phyloP scores from a whole-genome alignment of 257 asterid species.

The Solanum piurae region DNA sequence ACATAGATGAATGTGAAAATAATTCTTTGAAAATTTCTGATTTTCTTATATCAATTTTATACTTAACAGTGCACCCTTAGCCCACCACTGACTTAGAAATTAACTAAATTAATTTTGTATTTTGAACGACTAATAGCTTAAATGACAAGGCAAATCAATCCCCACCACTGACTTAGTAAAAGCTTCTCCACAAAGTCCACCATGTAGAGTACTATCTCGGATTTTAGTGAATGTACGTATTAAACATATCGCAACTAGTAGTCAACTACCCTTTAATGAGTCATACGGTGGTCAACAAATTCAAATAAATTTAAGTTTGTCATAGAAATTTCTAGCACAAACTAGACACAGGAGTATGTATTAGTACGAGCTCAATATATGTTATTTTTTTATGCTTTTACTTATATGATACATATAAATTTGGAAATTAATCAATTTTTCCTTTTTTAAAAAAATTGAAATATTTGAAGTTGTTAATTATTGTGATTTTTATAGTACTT shows the following conservation, averaged over 20 bases:
- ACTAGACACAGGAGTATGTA: too few relatives aligned
- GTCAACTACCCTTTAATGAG: background rate
- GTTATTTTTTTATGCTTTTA: too few relatives aligned
- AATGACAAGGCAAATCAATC: background rate
- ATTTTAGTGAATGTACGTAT: background rate
- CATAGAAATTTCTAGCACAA: background rate
- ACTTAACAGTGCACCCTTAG: background rate
- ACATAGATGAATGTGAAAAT: background rate
- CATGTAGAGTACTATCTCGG: background rate
- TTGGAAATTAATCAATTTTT: too few relatives aligned
- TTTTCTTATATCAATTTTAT: background rate
- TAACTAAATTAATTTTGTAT: background rate
- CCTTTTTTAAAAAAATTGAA: too few relatives aligned
- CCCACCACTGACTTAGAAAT: background rate
- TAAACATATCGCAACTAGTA: background rate
- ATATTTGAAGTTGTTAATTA: too few relatives aligned
- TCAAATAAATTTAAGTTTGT: background rate
- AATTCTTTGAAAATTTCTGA: background rate
- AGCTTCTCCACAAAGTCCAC: background rate
- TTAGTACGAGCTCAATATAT: too few relatives aligned
- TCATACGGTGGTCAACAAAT: background rate
- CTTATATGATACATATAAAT: too few relatives aligned
- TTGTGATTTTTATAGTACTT: too few relatives aligned
- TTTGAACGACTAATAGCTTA: background rate
- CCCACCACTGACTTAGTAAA: background rate